Base-by-base conservation (phyloP, 1,139 yeast species). In the Diutina catenulata region DNA sequence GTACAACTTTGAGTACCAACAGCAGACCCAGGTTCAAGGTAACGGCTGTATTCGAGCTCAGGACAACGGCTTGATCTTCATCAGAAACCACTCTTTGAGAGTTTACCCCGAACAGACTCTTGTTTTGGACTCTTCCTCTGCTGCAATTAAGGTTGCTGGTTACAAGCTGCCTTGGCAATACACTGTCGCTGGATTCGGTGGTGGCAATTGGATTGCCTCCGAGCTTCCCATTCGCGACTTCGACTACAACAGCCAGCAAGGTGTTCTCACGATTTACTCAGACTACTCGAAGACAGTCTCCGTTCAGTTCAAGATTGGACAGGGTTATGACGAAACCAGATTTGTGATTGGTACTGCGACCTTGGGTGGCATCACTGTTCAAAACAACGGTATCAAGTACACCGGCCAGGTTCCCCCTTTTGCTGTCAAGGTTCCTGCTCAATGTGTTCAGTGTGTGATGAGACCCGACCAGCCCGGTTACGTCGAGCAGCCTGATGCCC, bases 141-240 rank as follows among this genome's bases (percentile, higher is more conserved):
- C 35, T 3, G 18, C 6, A 9, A 21, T 31, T 18, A 25, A 31
- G 21, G 35, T 31, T 5, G 35, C 35, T 21, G 35, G 35, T 13
- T 25, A 21, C 10, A 19, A 13, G 35, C 35, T 25, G n/a, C 20
- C 20, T 18, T 21, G 21, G 25, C 35, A 56, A 5, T 53, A 48
- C 42, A 51, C 43, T 3, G 63, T 60, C 20, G 51, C 51, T 25
- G 64, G 63, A 24, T 60, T 51, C 40, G 65, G 65, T 39, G 47
- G 46, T 38, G 57, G 60, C 6, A 60, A 60, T 38, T 40, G 43
- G 13, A 48, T 60, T 37, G 59, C 28, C 10, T 11, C 28, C 22
- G 27, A 33, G 16, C 23, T 33, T 15, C 13, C 5, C n/a, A 45
- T 43, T 29, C 20, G 46, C 22, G 43, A 57, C 7, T 43, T 56